Evolutionary conservation across 345 rosid genomes (phyloP).

Genomic region (Hypericum androsaemum): DNA sequence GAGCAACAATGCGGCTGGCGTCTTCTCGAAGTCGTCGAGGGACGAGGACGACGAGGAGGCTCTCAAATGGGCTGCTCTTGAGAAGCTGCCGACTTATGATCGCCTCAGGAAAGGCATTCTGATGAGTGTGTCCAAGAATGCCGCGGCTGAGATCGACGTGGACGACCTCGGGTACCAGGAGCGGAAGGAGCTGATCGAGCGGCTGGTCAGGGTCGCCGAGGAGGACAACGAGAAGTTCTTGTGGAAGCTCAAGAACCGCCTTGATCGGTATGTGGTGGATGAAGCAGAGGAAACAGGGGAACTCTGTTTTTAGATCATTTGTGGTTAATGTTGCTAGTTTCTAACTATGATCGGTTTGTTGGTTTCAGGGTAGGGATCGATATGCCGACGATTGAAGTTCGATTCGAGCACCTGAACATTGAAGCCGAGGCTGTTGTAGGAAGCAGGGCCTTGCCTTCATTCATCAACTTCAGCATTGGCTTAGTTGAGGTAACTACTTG

Average conservation of each 20-base stretch:
- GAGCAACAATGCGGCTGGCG: background rate
- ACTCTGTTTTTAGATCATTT: no score
- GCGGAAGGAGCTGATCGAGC: background rate
- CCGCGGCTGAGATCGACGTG: background rate
- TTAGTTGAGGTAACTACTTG: slow-evolving; percentile 39
- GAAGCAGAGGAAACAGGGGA: no score
- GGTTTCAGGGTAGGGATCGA: slow-evolving; percentile 40
- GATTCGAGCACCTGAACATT: slow-evolving; percentile 36
- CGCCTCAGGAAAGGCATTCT: background rate
- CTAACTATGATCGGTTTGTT: background rate
- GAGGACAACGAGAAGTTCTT: slow-evolving; percentile 4
- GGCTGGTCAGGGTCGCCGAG: background rate
- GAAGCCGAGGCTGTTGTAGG: slow-evolving; percentile 56
- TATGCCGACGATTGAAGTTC: slow-evolving; percentile 40
- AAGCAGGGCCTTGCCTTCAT: slow-evolving; percentile 56
- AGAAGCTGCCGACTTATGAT: no score
- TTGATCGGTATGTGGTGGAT: background rate
- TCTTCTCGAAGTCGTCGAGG: background rate
- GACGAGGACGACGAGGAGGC: slow-evolving; percentile 2
- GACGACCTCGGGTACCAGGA: background rate
- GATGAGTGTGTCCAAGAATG: background rate
- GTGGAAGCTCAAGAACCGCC: background rate
- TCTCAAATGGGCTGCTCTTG: background rate
- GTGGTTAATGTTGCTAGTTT: no score
- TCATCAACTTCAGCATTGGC: slow-evolving; percentile 36